Evolutionary conservation across 805 yeast genomes (phyloP).

Genomic region (Pichia thaimueangensis): DNA sequence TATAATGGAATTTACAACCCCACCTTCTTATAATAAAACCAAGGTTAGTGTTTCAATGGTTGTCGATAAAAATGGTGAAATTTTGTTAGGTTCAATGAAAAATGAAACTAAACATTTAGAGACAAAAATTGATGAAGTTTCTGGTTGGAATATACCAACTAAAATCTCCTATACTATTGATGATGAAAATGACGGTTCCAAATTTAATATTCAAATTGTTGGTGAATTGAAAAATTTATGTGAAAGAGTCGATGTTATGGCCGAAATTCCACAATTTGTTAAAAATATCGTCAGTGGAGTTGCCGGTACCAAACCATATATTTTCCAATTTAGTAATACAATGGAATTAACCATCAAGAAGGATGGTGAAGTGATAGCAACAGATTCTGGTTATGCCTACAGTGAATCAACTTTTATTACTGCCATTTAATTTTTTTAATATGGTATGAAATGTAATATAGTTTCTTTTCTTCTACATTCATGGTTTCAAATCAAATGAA

Average conservation of each 20-base stretch:
- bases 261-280: constrained; percentile 90
- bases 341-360: constrained; percentile 34
- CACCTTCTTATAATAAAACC: constrained; percentile 78
- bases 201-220: constrained; percentile 41
- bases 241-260: constrained; percentile 96
- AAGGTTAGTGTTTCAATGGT: constrained; percentile 76
- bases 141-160: constrained; percentile 89
- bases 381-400: constrained; percentile 62
- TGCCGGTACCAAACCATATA: constrained; percentile 94
- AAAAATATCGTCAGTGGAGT: constrained; percentile 90
- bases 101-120: constrained; percentile 58
- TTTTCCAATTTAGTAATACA: constrained; percentile 80
- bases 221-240: constrained; percentile 61
- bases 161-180: constrained; percentile 52
- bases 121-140: constrained; percentile 58
- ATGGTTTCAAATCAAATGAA: too few relatives aligned
- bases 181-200: constrained; percentile 28
- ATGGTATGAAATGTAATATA: too few relatives aligned
- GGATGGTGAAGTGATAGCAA: constrained; percentile 34
- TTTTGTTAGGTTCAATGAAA: constrained; percentile 54
- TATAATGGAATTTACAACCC: constrained; percentile 94
- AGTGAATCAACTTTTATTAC: constrained; percentile 78
- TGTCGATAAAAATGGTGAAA: constrained; percentile 54
- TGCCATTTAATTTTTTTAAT: constrained; percentile 13
- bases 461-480: too few relatives aligned